Percentiles rank a stretch among this genome's conserved stretches.
Evolutionary conservation across 768 basidiomycete species (phyloP).

Genomic region (Fibroporia radiculosa): DNA sequence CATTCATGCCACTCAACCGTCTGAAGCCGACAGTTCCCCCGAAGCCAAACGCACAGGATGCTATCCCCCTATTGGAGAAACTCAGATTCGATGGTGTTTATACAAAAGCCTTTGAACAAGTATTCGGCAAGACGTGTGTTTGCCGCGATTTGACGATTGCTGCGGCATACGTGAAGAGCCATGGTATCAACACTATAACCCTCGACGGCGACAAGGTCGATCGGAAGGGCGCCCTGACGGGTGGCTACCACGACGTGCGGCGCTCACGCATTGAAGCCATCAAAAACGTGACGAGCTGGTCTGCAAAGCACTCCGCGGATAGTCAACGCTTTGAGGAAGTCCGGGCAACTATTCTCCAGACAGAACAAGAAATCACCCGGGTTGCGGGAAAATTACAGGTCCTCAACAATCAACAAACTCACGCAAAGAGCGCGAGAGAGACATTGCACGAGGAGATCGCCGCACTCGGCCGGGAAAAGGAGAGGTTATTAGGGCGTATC

Average conservation of each 20-base stretch:
- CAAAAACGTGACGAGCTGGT: conserved; percentile 69
- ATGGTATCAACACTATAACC: conserved; percentile 94
- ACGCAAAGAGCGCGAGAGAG: conserved; percentile 62
- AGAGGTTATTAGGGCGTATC: conserved; percentile 55
- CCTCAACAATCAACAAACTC: conserved; percentile 58
- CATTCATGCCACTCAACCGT: conserved; percentile 97
- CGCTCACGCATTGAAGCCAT: conserved; percentile 87
- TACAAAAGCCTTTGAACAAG: conserved; percentile 87
- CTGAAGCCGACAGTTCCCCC: conserved; percentile 68
- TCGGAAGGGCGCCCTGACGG: conserved; percentile 90
- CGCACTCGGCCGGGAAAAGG: conserved; percentile 57
- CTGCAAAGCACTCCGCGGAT: conserved; percentile 60
- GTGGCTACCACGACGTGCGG: conserved; percentile 91
- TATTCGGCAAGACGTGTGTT: conserved; percentile 96
- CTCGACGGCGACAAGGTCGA: conserved; percentile 97
- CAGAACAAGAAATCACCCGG: conserved; percentile 85
- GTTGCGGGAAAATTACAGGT: conserved; percentile 68
- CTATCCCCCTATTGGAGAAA: conserved; percentile 76
- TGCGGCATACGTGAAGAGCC: conserved; percentile 89
- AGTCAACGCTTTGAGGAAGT: conserved; percentile 62
- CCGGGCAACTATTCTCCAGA: conserved; percentile 53
- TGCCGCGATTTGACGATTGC: conserved; percentile 90
- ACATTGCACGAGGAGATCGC: conserved; percentile 55
- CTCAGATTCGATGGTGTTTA: conserved; percentile 66
- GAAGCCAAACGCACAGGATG: conserved; percentile 66